Percentiles rank a stretch among this genome's conserved stretches.
These are phyloP conservation scores for Paracoccidioides lutzii DNA, from an alignment of 2,329 filamentous ascomycete genomes.

Conservation along the genomic window DNA sequence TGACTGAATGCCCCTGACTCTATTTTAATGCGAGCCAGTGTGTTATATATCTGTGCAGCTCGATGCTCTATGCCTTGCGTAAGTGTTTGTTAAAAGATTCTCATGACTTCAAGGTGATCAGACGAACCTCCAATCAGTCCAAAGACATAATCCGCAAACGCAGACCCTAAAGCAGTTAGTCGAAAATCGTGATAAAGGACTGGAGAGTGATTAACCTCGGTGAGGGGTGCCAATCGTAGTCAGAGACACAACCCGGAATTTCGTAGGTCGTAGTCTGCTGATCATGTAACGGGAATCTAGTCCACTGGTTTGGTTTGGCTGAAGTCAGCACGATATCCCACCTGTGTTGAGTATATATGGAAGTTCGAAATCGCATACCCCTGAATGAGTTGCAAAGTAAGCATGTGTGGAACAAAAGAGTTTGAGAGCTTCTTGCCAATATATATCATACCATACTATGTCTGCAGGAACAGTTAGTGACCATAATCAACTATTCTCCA, in stretches of 20 bases:
- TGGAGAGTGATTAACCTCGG: conserved; percentile 26
- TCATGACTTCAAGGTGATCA: not conserved
- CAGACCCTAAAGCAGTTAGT: conserved; percentile 32
- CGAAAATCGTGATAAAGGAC: not conserved
- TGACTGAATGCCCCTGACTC: conserved; percentile 51
- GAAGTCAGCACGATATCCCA: not conserved
- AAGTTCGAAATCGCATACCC: not conserved
- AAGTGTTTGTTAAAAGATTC: not conserved
- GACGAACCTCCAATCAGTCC: conserved; percentile 42
- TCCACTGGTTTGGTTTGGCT: conserved; percentile 31
- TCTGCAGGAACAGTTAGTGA: conserved; percentile 15
- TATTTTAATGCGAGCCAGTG: conserved; percentile 41
- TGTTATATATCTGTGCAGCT: conserved; percentile 43
- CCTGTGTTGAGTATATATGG: not conserved
- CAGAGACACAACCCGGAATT: conserved; percentile 62
- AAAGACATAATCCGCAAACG: conserved; percentile 50
- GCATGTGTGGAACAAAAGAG: not conserved
- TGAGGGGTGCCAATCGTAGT: conserved; percentile 53
- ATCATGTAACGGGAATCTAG: conserved; percentile 54
- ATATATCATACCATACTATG: conserved; percentile 36
- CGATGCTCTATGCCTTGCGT: conserved; percentile 26
- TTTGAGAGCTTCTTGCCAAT: not conserved
- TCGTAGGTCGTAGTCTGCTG: conserved; percentile 42
- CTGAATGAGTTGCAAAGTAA: not conserved
- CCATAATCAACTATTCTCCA: not conserved